These are phyloP conservation scores for Pythium myriotylum DNA, from an alignment of 352 stramenopile genomes.

Conservation along the genomic window DNA sequence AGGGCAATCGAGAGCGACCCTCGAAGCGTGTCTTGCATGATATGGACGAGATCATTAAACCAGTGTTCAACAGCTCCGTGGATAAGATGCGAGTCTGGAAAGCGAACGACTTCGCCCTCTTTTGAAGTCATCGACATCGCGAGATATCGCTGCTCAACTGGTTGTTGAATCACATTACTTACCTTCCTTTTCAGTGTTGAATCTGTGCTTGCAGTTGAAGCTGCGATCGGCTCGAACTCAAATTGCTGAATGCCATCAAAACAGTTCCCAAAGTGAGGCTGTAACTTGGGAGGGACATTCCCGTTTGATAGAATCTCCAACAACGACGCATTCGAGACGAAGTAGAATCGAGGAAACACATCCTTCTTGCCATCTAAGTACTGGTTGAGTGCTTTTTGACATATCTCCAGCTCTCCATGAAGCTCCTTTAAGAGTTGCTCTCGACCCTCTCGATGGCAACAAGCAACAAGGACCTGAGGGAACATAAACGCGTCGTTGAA, in stretches of 20 bases:
- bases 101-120: slow-evolving; percentile 91
- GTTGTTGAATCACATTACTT: slow-evolving; percentile 1
- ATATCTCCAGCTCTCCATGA: slow-evolving; percentile 92
- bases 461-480: slow-evolving; percentile 75
- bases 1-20: slow-evolving; percentile 90
- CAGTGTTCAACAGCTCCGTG: slow-evolving; percentile 92
- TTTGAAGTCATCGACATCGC: slow-evolving; percentile 95
- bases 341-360: slow-evolving; percentile 96
- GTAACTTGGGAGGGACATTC: slow-evolving; percentile 82
- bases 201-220: slow-evolving; percentile 11
- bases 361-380: slow-evolving; percentile 98
- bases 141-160: slow-evolving; percentile 58
- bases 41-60: slow-evolving; percentile 94
- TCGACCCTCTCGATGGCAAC: slow-evolving; percentile 75
- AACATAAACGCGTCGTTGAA: slow-evolving; percentile 59
- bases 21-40: slow-evolving; percentile 92
- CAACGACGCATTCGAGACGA: slow-evolving; percentile 94
- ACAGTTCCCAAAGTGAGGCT: slow-evolving; percentile 90
- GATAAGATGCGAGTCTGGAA: slow-evolving; percentile 76
- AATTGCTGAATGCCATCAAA: slow-evolving; percentile 91
- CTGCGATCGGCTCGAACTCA: slow-evolving; percentile 55
- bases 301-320: slow-evolving; percentile 96
- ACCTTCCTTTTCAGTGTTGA: slow-evolving; percentile 3
- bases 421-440: slow-evolving; percentile 83
- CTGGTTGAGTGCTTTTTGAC: slow-evolving; percentile 95